Evolutionary conservation across 2,329 filamentous ascomycete species (phyloP), one percentile per base, ranked within the genome.

Genomic region (Colletotrichum destructivum): DNA sequence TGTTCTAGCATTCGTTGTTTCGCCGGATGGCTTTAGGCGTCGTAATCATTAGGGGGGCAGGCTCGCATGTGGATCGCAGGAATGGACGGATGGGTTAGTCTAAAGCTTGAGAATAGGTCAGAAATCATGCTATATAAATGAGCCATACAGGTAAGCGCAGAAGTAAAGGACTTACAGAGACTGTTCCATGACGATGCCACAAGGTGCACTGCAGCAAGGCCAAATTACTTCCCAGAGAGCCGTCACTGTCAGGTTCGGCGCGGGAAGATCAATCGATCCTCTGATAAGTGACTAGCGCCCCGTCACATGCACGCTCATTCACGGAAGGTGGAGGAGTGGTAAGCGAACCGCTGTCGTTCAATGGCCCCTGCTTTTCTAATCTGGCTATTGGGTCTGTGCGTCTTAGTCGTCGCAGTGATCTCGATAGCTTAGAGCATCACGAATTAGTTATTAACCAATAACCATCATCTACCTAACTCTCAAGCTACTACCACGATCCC

Each of bases 261-360:
- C 54, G 26, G 59, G 46, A 70, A 38, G 64, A 57, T 35, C 54
- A 72, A 62, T 72, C 59, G 42, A 64, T 21, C 47, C 69, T 69
- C 66, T 31, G 69, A 64, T 72, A 72, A 64, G 54, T 72, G 35
- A 69, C 65, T 72, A 72, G 69, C 69, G 69, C 69, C 69, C 69
- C 69, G 69, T 69, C 65, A 72, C 47, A 61, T 72, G 69, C 69
- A 72, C 40, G 21, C 47, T 47, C 15, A 54, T 46, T 38, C 52
- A 56, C 18, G 57, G 65, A 61, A 23, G 38, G 31, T 23, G 38
- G 47, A 54, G 21, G 54, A 54, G 35, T 51, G 40, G 65, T 51
- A 64, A 38, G 35, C 35, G 60, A 16, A 40, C 66, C 68, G 65
- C 44, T 64, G 65, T 63, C 26, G 35, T 38, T 42, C 52, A 16